These are phyloP conservation scores for Ogataea ganodermae DNA, from an alignment of 805 yeast species.

Conservation along the genomic window DNA sequence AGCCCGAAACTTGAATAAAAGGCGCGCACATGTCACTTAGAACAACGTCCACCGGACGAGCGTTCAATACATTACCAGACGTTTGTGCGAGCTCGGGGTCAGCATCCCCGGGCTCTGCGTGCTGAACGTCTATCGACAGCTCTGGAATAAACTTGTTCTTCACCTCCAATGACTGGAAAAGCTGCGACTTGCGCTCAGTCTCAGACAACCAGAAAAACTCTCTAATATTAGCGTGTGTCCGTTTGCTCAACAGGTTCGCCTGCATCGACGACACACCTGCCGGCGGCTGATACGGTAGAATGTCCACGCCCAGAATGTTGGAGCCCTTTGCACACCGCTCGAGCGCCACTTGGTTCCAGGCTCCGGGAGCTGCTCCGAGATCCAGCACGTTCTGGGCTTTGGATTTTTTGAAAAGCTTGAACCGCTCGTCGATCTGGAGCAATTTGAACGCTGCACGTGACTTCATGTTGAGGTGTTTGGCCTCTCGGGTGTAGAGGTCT, in stretches of 20 bases:
- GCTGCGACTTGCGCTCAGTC: constrained; percentile 32
- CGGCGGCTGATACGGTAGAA: constrained; percentile 79
- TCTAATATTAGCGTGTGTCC: constrained; percentile 59
- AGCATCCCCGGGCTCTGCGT: constrained; percentile 9
- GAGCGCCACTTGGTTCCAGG: constrained; percentile 87
- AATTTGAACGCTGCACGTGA: constrained; percentile 94
- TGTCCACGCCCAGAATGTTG: constrained; percentile 76
- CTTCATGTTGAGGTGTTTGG: constrained; percentile 59
- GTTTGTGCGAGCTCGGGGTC: not conserved
- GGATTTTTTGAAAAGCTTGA: constrained; percentile 47
- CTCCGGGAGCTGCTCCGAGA: constrained; percentile 92
- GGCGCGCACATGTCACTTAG: constrained; percentile 85
- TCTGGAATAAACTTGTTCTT: constrained; percentile 8
- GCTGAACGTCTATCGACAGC: constrained; percentile 15
- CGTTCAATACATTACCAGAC: constrained; percentile 1
- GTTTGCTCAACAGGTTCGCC: constrained; percentile 76
- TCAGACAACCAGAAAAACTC: constrained; percentile 45
- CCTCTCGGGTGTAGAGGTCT: constrained; percentile 68
- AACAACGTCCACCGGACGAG: constrained; percentile 61
- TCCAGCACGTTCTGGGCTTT: constrained; percentile 58
- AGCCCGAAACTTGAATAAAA: constrained; percentile 51
- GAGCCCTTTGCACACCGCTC: constrained; percentile 53
- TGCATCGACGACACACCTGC: constrained; percentile 77
- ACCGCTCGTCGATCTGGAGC: constrained; percentile 69
- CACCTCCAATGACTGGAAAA: constrained; percentile 22